Percentiles rank a stretch among this genome's conserved stretches.
Evolutionary conservation across 1,284 basidiomycete species (phyloP).

Genomic region (Crucibulum parvulum): DNA sequence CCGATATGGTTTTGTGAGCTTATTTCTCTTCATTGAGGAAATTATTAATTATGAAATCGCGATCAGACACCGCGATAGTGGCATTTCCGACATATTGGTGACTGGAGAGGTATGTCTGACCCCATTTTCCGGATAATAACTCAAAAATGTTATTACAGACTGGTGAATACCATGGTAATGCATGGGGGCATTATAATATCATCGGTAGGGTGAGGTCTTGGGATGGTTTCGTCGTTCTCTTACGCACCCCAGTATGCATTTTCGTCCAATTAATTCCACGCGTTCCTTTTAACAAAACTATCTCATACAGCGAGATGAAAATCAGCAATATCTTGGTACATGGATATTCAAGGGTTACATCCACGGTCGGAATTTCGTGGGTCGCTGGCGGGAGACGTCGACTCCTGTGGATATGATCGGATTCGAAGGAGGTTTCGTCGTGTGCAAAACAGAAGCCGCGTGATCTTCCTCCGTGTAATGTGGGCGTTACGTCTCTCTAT

Average conservation of each 20-base stretch:
- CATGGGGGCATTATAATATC: conserved; percentile 54
- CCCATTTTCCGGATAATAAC: not conserved
- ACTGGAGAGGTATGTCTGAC: conserved; percentile 48
- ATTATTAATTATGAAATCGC: not conserved
- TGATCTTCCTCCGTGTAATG: not conserved
- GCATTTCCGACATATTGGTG: conserved; percentile 54
- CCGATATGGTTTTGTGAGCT: conserved; percentile 36
- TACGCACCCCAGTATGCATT: conserved; percentile 50
- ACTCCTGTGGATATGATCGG: conserved; percentile 42
- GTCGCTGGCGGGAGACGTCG: conserved; percentile 56
- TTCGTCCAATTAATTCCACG: not conserved
- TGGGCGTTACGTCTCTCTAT: not conserved
- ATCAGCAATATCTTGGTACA: conserved; percentile 35
- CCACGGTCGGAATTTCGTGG: conserved; percentile 52
- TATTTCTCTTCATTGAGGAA: not conserved
- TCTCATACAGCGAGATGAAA: conserved; percentile 36
- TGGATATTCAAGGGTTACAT: conserved; percentile 61
- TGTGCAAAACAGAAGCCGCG: conserved; percentile 31
- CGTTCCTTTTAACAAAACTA: not conserved
- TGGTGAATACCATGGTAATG: conserved; percentile 45
- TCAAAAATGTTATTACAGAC: conserved; percentile 33
- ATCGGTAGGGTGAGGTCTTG: conserved; percentile 54
- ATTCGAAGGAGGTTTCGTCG: conserved; percentile 53
- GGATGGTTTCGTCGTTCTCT: conserved; percentile 54
- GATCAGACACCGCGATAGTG: conserved; percentile 35